Conservation (phyloP, 2,329 filamentous ascomycete genomes). For the Xylaria sp. region DNA sequence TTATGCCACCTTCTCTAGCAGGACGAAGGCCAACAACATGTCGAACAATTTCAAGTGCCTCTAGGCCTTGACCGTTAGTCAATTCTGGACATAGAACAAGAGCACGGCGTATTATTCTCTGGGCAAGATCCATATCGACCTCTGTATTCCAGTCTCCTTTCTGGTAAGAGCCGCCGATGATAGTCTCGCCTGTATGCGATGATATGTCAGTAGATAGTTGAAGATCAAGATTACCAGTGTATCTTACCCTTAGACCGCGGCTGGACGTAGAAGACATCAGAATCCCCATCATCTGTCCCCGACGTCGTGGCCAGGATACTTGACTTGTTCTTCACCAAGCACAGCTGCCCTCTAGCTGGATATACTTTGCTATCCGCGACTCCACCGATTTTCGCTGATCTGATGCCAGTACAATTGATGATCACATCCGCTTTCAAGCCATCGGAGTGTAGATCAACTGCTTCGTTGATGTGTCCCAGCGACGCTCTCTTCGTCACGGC, state of each 20-base stretch:
- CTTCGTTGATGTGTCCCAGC: neutral
- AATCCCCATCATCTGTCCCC: neutral
- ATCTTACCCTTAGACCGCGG: neutral
- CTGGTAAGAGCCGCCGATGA: neutral
- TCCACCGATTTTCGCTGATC: neutral
- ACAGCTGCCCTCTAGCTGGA: neutral
- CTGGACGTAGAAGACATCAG: neutral
- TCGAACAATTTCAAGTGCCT: no score
- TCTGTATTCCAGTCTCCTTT: neutral
- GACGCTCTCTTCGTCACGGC: neutral
- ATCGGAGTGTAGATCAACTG: neutral
- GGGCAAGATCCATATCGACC: neutral
- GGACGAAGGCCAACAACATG: no score
- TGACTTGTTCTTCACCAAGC: neutral
- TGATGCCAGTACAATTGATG: neutral
- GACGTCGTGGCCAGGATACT: neutral
- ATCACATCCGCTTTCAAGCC: neutral
- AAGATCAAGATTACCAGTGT: no score
- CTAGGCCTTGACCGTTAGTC: neutral
- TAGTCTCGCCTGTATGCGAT: neutral
- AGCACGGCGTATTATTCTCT: neutral
- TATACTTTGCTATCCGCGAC: neutral
- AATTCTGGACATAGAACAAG: neutral
- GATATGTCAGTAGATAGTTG: no score
- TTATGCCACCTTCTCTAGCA: no score